A percentile compares a stretch with the other conserved stretches of the same genome.
phyloP scores from a whole-genome alignment of 495 filamentous ascomycete genomes.

The Hapsidospora chrysogenum region DNA sequence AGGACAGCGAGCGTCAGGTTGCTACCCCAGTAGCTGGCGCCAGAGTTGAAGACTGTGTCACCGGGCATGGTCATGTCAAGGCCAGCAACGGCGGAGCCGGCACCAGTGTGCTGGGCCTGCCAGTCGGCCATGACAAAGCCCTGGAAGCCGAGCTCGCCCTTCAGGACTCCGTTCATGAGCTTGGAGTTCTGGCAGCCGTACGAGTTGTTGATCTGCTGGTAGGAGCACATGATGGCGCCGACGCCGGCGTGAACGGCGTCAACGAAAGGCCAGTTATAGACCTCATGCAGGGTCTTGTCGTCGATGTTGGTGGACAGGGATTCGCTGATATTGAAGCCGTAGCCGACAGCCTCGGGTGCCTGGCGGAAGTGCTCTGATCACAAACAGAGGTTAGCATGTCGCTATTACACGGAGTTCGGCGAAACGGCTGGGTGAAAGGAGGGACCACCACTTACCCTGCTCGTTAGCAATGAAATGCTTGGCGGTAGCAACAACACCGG shows the following conservation, averaged over 20 bases:
- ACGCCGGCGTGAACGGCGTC: slow-evolving; percentile 41
- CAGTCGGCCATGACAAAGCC: slow-evolving; percentile 88
- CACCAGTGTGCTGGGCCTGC: slow-evolving; percentile 76
- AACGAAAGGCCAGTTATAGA: slow-evolving; percentile 61
- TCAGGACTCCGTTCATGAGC: slow-evolving; percentile 65
- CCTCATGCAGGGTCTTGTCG: slow-evolving; percentile 86
- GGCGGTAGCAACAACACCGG: slow-evolving; percentile 63
- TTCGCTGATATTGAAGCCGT: slow-evolving; percentile 48
- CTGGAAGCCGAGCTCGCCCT: slow-evolving; percentile 86
- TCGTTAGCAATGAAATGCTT: slow-evolving; percentile 71
- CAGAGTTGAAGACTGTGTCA: slow-evolving; percentile 58
- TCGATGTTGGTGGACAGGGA: slow-evolving; percentile 69
- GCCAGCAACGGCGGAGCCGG: slow-evolving; percentile 60
- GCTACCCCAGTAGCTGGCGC: slow-evolving; percentile 63
- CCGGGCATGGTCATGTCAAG: slow-evolving; percentile 95
- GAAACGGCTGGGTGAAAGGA: too few species aligned
- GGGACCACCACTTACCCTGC: slow-evolving; percentile 16
- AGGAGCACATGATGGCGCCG: slow-evolving; percentile 84
- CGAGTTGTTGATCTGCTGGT: slow-evolving; percentile 82
- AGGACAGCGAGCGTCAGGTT: slow-evolving; percentile 73
- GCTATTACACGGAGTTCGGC: slow-evolving; percentile 2
- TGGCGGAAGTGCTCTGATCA: slow-evolving; percentile 81
- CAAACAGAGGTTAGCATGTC: slow-evolving; percentile 1
- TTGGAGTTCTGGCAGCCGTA: slow-evolving; percentile 76
- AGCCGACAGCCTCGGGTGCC: slow-evolving; percentile 39